phyloP scores from a whole-genome alignment of 2,329 filamentous ascomycete genomes.

The Chalara sp. region DNA sequence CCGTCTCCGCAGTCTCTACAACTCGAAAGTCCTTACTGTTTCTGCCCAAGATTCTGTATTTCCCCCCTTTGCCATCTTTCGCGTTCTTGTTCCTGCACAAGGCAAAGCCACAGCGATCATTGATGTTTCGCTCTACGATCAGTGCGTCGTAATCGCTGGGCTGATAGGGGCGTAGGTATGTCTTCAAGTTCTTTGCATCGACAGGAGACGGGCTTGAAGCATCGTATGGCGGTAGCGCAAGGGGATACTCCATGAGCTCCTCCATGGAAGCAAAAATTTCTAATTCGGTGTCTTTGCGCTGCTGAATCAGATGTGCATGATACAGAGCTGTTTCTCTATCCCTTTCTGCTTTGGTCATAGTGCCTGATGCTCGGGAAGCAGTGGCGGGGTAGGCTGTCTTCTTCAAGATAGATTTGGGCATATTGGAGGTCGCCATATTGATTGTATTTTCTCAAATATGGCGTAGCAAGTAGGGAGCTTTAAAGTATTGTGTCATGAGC shows the following conservation, averaged over 20 bases:
- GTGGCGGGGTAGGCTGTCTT: constrained; percentile 39
- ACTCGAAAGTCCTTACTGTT: constrained; percentile 54
- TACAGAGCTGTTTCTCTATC: constrained; percentile 63
- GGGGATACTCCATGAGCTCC: constrained; percentile 35
- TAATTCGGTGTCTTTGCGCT: constrained; percentile 71
- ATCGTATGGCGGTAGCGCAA: constrained; percentile 38
- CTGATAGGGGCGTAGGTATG: constrained; percentile 66
- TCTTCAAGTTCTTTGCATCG: constrained; percentile 61
- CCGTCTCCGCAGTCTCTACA: constrained; percentile 63
- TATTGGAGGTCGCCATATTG: constrained; percentile 21
- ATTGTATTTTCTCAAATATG: neutral
- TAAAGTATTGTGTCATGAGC: neutral
- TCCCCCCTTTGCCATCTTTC: constrained; percentile 47
- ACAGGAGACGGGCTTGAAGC: constrained; percentile 44
- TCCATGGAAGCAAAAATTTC: constrained; percentile 69
- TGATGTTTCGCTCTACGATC: constrained; percentile 81
- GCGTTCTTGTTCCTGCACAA: constrained; percentile 65
- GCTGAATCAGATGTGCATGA: constrained; percentile 76
- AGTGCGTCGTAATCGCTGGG: constrained; percentile 85
- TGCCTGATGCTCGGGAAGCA: constrained; percentile 19
- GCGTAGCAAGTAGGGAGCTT: neutral
- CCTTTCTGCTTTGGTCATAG: constrained; percentile 39
- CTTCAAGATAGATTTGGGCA: constrained; percentile 54
- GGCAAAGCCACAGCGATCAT: constrained; percentile 74
- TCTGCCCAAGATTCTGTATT: constrained; percentile 58